phyloP scores from a whole-genome alignment of 1,284 basidiomycete genomes.

The Naganishia sp. region DNA sequence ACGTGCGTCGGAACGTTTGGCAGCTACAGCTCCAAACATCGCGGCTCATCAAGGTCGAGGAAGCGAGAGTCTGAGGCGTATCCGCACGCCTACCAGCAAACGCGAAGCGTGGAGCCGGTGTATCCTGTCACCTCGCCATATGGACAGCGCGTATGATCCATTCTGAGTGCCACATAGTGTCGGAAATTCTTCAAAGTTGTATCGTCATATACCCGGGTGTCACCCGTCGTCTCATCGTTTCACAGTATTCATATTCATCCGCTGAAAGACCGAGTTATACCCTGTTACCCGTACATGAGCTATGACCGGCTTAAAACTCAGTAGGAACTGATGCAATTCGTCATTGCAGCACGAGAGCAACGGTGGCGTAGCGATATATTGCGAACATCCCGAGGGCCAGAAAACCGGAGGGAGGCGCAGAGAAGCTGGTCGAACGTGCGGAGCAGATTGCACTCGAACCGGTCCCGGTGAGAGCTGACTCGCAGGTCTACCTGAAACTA shows the following conservation, averaged over 20 bases:
- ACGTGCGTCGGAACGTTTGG: constrained; percentile 47
- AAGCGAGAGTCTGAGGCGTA: constrained; percentile 3
- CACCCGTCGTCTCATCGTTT: no score
- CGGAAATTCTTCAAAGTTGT: background rate
- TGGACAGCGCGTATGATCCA: background rate
- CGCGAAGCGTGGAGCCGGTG: background rate
- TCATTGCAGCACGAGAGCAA: no score
- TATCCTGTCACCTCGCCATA: background rate
- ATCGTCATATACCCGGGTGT: no score
- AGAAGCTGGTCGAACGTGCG: background rate
- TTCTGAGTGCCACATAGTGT: background rate
- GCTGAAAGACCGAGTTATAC: no score
- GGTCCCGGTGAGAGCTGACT: no score
- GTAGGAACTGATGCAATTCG: no score
- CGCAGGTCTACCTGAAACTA: no score
- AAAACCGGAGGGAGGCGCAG: background rate
- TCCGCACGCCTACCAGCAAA: constrained; percentile 7
- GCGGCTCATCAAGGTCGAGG: background rate
- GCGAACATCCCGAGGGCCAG: background rate
- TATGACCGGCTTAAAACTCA: no score
- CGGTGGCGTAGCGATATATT: background rate
- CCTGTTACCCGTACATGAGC: no score
- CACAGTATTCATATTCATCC: no score
- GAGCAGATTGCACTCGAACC: background rate
- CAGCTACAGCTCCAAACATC: constrained; percentile 34